Percentiles rank a stretch among this genome's conserved stretches.
These are phyloP conservation scores for Torrubiellomyces zombiae DNA, from an alignment of 2,329 filamentous ascomycete species.

Conservation along the genomic window DNA sequence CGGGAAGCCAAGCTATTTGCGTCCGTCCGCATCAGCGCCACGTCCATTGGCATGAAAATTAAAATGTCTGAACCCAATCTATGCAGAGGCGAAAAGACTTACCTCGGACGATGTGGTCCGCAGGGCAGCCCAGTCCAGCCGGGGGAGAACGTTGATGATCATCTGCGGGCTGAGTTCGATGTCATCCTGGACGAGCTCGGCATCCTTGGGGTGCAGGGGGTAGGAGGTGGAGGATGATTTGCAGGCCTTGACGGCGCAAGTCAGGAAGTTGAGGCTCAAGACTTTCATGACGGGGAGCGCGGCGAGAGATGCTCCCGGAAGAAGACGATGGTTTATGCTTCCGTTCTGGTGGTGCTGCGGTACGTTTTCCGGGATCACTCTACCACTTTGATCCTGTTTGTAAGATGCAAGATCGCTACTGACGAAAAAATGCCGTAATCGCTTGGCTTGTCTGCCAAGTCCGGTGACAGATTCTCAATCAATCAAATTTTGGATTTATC, in stretches of 20 bases:
- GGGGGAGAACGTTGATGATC: conserved; percentile 67
- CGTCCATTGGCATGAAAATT: conserved; percentile 1
- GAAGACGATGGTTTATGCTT: too few relatives aligned
- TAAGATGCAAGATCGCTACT: too few relatives aligned
- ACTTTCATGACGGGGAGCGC: conserved; percentile 55
- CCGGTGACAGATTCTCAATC: too few relatives aligned
- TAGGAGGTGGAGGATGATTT: conserved; percentile 66
- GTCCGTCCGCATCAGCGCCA: conserved; percentile 4
- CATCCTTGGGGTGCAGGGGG: conserved; percentile 82
- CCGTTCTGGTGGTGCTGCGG: too few relatives aligned
- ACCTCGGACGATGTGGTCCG: conserved; percentile 63
- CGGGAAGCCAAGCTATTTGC: conserved; percentile 62
- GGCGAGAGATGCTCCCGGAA: too few relatives aligned
- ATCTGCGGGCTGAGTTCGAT: conserved; percentile 68
- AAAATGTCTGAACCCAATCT: background rate
- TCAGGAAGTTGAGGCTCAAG: conserved; percentile 88
- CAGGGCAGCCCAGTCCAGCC: conserved; percentile 78
- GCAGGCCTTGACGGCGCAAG: conserved; percentile 91
- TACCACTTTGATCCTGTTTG: too few relatives aligned
- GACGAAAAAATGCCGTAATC: too few relatives aligned
- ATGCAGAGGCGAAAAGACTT: conserved; percentile 14
- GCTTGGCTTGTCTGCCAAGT: too few relatives aligned
- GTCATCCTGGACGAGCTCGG: conserved; percentile 77
- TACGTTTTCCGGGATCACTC: too few relatives aligned
- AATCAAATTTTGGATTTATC: too few relatives aligned